phyloP scores from a whole-genome alignment of 2,329 filamentous ascomycete species.

The Diaporthe sp. region DNA sequence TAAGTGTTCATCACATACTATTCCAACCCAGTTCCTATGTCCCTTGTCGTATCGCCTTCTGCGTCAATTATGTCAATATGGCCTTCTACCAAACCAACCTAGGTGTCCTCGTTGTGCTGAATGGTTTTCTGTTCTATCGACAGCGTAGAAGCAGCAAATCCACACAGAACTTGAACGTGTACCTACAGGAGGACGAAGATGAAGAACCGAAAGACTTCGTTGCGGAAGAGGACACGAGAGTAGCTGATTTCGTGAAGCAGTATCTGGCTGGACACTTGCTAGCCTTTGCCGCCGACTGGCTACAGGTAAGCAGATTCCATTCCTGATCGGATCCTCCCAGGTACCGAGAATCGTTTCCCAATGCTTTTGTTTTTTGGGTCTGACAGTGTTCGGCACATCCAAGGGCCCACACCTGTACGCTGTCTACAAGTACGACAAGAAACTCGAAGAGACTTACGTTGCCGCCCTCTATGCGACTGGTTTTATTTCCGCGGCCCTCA shows the following conservation, averaged over 20 bases:
- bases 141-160: neutral
- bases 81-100: neutral
- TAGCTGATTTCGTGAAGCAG: slow-evolving; percentile 5
- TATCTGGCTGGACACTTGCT: slow-evolving; percentile 38
- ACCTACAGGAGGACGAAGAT: neutral
- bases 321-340: no score
- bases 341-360: no score
- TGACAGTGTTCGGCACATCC: neutral
- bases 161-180: neutral
- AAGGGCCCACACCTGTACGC: slow-evolving; percentile 65
- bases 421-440: slow-evolving; percentile 65
- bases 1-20: neutral
- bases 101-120: neutral
- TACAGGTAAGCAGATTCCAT: slow-evolving; percentile 47
- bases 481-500: slow-evolving; percentile 63
- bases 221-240: slow-evolving; percentile 41
- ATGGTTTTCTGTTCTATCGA: neutral
- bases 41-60: neutral
- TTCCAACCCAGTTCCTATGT: neutral
- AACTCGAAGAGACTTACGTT: slow-evolving; percentile 58
- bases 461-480: slow-evolving; percentile 61
- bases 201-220: neutral
- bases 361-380: neutral
- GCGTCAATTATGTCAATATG: neutral
- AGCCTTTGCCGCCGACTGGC: slow-evolving; percentile 52